Evolutionary conservation across 192 early-diverging fungal species (phyloP).

Genomic region (Lobulomyces angularis): DNA sequence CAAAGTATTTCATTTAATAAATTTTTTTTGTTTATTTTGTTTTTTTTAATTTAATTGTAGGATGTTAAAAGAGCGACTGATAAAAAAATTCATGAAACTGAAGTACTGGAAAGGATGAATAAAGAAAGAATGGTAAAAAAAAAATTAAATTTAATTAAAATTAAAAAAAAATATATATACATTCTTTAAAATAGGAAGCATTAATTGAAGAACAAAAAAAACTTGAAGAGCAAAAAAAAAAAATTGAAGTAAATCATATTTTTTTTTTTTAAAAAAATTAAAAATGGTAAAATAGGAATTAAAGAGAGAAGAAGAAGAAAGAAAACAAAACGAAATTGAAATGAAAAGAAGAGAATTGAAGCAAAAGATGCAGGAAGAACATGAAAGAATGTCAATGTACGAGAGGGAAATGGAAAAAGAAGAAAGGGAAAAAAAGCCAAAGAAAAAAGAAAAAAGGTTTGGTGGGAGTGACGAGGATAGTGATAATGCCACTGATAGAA

Average conservation of each 20-base stretch:
- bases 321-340: constrained; percentile 9
- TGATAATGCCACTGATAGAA: too few species aligned
- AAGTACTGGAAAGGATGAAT: constrained; percentile 20
- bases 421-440: constrained; percentile 6
- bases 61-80: constrained; percentile 21
- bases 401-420: constrained; percentile 12
- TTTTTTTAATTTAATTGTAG: too few species aligned
- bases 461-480: too few species aligned
- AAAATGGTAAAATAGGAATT: background rate
- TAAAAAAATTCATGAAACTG: constrained; percentile 36
- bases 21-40: too few species aligned
- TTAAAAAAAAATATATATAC: background rate
- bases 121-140: constrained; percentile 13
- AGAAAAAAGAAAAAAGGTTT: constrained; percentile 16
- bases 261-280: background rate
- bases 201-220: constrained; percentile 1
- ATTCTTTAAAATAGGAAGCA: background rate
- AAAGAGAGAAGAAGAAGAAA: constrained; percentile 15
- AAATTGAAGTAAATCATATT: constrained; percentile 1
- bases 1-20: too few species aligned
- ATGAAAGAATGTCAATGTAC: constrained; percentile 1
- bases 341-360: constrained; percentile 16
- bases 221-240: background rate
- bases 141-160: background rate
- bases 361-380: constrained; percentile 12